Evolutionary conservation across 768 basidiomycete genomes (phyloP).

Genomic region (Mrakia frigida): DNA sequence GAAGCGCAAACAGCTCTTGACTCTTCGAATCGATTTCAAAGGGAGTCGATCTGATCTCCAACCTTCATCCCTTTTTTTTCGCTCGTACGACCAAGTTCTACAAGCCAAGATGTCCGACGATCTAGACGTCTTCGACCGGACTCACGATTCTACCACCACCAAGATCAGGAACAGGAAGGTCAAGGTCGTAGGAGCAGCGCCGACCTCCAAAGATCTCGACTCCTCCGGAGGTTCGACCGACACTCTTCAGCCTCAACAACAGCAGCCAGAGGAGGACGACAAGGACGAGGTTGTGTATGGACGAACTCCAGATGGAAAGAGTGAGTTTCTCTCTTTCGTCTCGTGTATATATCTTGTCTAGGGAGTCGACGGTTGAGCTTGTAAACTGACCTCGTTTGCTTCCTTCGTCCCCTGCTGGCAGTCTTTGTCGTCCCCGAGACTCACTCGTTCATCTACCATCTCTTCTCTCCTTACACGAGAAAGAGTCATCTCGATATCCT

Average conservation of each 20-base stretch:
- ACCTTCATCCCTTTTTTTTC: too few species aligned
- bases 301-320: constrained; percentile 24
- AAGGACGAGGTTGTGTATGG: constrained; percentile 29
- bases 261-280: not conserved
- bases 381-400: not conserved
- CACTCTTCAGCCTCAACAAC: constrained; percentile 2
- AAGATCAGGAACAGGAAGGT: constrained; percentile 1
- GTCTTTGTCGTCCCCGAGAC: constrained; percentile 92
- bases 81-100: too few species aligned
- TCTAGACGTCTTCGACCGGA: constrained; percentile 3
- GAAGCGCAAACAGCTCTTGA: too few species aligned
- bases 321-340: not conserved
- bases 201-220: not conserved
- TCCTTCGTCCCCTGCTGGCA: constrained; percentile 41
- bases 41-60: too few species aligned
- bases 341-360: not conserved
- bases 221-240: not conserved
- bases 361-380: not conserved
- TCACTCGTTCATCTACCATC: constrained; percentile 46
- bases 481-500: constrained; percentile 31
- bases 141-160: not conserved
- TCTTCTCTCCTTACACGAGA: constrained; percentile 25
- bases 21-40: too few species aligned
- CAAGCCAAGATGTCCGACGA: constrained; percentile 1
- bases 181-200: not conserved